Evolutionary conservation across 257 asterid species (phyloP).

Genomic region (Nicotiana obtusifolia): DNA sequence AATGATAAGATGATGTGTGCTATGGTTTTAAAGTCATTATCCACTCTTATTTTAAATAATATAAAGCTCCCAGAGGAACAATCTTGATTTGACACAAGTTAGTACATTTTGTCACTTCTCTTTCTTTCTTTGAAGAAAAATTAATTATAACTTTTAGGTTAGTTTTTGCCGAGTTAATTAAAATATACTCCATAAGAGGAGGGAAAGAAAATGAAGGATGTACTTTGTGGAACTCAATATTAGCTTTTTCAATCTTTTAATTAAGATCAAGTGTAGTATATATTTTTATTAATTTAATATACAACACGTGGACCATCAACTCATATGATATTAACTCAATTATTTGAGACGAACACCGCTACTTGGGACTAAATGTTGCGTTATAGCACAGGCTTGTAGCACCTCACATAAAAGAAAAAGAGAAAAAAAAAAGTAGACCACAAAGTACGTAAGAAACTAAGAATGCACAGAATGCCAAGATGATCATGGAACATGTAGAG

Average conservation of each 20-base stretch:
- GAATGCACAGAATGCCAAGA: slow-evolving; percentile 15
- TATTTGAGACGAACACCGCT: too few species aligned
- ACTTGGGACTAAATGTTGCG: too few species aligned
- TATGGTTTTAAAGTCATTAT: neutral
- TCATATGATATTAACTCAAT: too few species aligned
- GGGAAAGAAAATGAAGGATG: neutral
- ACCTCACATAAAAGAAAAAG: too few species aligned
- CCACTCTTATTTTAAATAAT: neutral
- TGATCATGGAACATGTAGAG: slow-evolving; percentile 9
- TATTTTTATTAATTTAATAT: too few species aligned
- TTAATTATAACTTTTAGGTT: neutral
- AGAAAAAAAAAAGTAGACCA: neutral
- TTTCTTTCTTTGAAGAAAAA: neutral
- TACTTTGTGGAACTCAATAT: neutral
- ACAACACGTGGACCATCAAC: too few species aligned
- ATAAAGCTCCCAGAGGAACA: neutral
- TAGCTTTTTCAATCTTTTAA: too few species aligned
- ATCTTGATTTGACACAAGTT: neutral
- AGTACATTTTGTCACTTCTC: neutral
- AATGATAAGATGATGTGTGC: neutral
- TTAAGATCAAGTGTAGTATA: too few species aligned
- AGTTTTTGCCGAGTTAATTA: neutral
- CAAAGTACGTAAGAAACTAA: neutral
- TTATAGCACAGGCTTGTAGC: too few species aligned
- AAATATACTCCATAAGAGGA: neutral